Conservation (phyloP, 306 rosid genomes). For the Sindora glabra region DNA sequence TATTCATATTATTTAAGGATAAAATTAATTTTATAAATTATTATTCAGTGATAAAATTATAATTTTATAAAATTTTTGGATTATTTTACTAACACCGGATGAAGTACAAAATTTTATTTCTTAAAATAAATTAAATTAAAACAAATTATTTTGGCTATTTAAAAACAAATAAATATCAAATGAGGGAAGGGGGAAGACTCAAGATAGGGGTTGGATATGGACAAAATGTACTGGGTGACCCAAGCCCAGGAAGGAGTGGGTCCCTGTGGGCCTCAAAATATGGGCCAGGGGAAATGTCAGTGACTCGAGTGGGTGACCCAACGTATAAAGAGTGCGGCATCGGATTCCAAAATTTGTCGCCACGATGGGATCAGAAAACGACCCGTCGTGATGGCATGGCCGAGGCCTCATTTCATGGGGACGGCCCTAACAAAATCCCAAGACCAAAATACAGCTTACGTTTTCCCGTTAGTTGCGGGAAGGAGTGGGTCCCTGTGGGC, state of each 20-base stretch:
- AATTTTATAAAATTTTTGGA: too few species aligned
- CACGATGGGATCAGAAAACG: conserved; percentile 9
- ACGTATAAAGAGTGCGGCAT: conserved; percentile 22
- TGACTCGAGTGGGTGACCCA: conserved; percentile 1
- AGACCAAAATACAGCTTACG: neutral
- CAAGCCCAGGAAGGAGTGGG: neutral
- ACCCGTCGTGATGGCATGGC: conserved; percentile 16
- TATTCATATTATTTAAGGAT: too few species aligned
- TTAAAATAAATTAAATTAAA: too few species aligned
- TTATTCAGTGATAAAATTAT: too few species aligned
- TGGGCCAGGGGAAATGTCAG: neutral
- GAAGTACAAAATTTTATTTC: too few species aligned
- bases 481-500: neutral
- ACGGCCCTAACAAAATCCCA: neutral
- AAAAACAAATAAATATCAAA: too few species aligned
- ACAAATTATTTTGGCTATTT: too few species aligned
- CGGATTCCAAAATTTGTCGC: conserved; percentile 45
- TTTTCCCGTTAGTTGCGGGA: neutral
- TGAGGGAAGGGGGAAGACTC: too few species aligned
- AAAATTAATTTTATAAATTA: neutral
- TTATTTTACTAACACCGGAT: neutral
- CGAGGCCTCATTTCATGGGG: conserved; percentile 25
- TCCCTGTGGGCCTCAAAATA: neutral
- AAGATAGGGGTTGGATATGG: neutral
- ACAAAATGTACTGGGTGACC: neutral